Evolutionary conservation across 2,329 filamentous ascomycete species (phyloP).

Genomic region (Aspergillus clavatus): DNA sequence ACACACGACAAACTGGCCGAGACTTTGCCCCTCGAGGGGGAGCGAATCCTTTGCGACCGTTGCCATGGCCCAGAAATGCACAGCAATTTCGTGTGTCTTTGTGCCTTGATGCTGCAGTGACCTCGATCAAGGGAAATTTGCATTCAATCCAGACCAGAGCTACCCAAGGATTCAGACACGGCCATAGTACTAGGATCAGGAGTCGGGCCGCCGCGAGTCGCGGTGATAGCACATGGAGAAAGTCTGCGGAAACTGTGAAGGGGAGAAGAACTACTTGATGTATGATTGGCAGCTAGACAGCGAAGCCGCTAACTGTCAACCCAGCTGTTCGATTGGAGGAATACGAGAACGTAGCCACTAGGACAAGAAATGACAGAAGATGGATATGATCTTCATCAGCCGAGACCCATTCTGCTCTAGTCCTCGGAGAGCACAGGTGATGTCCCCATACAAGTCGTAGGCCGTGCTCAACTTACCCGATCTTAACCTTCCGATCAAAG

Average conservation of each 20-base stretch:
- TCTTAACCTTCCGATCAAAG: too few relatives aligned
- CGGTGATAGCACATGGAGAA: background rate
- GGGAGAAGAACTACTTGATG: too few relatives aligned
- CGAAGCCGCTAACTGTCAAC: too few relatives aligned
- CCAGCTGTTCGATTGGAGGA: too few relatives aligned
- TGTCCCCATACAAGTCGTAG: too few relatives aligned
- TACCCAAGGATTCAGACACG: background rate
- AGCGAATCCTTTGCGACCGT: slow-evolving; percentile 9
- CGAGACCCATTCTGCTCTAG: too few relatives aligned
- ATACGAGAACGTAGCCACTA: too few relatives aligned
- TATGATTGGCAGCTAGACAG: too few relatives aligned
- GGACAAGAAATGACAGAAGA: too few relatives aligned
- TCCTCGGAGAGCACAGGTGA: too few relatives aligned
- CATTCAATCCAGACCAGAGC: background rate
- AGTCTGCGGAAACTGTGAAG: background rate
- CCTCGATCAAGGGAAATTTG: background rate
- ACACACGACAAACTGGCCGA: slow-evolving; percentile 16
- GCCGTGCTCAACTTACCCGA: too few relatives aligned
- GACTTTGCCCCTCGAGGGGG: slow-evolving; percentile 15
- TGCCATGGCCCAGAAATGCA: background rate
- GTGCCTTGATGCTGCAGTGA: background rate
- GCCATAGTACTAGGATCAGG: background rate
- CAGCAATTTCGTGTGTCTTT: background rate
- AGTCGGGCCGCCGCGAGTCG: background rate
- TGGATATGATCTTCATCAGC: too few relatives aligned